phyloP scores from a whole-genome alignment of 1,284 basidiomycete genomes.

The Trichosporon inkin region DNA sequence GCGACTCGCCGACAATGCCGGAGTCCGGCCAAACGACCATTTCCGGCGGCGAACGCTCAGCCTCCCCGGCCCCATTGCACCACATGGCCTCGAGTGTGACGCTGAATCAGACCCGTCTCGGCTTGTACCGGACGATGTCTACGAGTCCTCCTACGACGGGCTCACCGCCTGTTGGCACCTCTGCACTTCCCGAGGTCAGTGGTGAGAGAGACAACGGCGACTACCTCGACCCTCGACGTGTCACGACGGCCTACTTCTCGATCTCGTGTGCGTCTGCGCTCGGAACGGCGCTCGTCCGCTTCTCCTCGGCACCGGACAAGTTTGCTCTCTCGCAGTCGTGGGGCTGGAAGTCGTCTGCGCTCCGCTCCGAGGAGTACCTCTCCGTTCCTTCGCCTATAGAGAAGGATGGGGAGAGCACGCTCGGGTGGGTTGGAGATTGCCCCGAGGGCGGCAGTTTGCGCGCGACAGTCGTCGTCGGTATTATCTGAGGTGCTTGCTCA shows the following conservation, averaged over 20 bases:
- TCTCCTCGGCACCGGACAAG: conserved; percentile 73
- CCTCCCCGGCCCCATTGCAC: not conserved
- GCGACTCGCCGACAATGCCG: not conserved
- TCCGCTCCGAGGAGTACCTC: conserved; percentile 50
- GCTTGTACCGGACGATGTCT: conserved; percentile 21
- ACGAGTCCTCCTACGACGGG: conserved; percentile 15
- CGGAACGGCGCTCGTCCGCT: conserved; percentile 75
- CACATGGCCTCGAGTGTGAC: not conserved
- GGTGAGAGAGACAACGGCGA: conserved; percentile 21
- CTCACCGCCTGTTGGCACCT: conserved; percentile 11
- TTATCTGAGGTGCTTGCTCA: conserved; percentile 55
- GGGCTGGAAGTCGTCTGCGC: conserved; percentile 54
- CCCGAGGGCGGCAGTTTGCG: conserved; percentile 61
- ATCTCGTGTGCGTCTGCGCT: conserved; percentile 76
- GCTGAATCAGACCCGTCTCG: conserved; percentile 7
- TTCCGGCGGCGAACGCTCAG: not conserved
- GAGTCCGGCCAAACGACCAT: not conserved
- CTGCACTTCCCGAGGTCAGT: conserved; percentile 16
- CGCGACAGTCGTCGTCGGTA: conserved; percentile 67
- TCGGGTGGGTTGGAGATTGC: conserved; percentile 49
- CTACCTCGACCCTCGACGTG: conserved; percentile 49
- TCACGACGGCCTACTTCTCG: conserved; percentile 63
- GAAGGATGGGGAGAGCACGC: conserved; percentile 56
- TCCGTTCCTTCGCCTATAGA: conserved; percentile 47
- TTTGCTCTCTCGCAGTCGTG: conserved; percentile 63